Evolutionary conservation across 352 stramenopile species (phyloP), one percentile per base, ranked within the genome.

Genomic region (Phytophthora constricta): DNA sequence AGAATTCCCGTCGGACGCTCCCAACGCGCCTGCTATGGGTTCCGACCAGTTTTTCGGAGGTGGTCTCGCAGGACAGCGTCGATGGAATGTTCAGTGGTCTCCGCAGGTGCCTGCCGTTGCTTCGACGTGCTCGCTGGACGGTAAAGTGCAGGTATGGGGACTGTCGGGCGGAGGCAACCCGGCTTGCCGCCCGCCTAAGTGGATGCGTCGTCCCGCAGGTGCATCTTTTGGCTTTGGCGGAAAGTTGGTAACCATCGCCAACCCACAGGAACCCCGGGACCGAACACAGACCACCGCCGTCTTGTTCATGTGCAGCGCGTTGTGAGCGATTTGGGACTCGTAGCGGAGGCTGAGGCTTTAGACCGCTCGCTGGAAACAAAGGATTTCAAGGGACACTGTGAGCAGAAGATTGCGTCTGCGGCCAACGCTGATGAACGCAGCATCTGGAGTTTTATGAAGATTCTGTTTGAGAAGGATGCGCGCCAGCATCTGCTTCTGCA

Each of bases 201-300:
- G 97, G 97, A 95, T 97, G 67, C 87, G 86, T 39, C 92, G 95
- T 17, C 88, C 89, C 10, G 89, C 80, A 37, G 91, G 91, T 46
- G 97, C 97, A 5, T 93, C 92, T n/a, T 99, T 98, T 81, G 95
- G 95, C 45, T 99, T 99, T 82, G 97, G 97, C 39, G 97, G 97
- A 47, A 94, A 96, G 58, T 72, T 99, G 42, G 86, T 99, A 28
- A 93, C 84, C 8, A 96, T 98, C 46, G 83, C 73, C 31, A 93
- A 92, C 58, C 79, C 84, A 10, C 74, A 81, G 34, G 87, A 92
- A 33, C 66, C 76, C 25, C 67, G 4, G 72, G 47, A 8, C 70
- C 80, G 25, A 92, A 90, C 37, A 62, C 68, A 0, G 84, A 92
- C 50, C 81, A 85, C 10, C 82, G 86, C 23, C 84, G 84, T 11